These are phyloP conservation scores for Hirsutella minnesotensis DNA, from an alignment of 2,329 filamentous ascomycete genomes.

Conservation along the genomic window DNA sequence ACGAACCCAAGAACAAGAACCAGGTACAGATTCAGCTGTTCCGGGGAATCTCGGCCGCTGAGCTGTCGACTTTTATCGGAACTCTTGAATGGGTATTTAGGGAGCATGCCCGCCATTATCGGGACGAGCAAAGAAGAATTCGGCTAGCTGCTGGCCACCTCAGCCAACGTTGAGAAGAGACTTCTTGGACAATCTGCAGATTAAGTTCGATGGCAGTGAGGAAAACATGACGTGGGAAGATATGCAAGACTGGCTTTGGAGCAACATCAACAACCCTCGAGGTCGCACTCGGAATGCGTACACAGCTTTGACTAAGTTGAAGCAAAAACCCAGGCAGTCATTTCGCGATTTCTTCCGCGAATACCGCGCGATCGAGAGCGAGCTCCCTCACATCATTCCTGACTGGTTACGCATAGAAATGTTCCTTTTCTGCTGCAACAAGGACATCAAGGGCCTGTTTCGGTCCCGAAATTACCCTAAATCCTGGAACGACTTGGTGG, in stretches of 20 bases:
- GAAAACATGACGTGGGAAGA: background rate
- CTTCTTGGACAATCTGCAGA: background rate
- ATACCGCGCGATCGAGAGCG: background rate
- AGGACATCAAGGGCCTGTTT: background rate
- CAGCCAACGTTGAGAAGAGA: background rate
- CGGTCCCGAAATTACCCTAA: background rate
- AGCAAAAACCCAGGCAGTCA: background rate
- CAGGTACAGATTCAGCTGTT: background rate
- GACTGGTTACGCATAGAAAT: background rate
- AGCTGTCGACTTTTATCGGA: background rate
- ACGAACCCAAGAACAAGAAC: background rate
- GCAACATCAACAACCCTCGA: background rate
- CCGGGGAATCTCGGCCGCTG: background rate
- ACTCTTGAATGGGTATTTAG: background rate
- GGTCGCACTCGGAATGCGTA: background rate
- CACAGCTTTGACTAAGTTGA: background rate
- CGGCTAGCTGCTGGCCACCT: background rate
- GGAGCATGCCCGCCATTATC: background rate
- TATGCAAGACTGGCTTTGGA: background rate
- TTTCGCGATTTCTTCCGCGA: background rate
- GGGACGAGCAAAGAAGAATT: background rate
- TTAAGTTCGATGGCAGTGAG: background rate
- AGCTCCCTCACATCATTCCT: background rate
- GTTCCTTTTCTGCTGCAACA: background rate
- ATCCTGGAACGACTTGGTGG: background rate